Evolutionary conservation across 257 asterid genomes (phyloP), one percentile per base, ranked within the genome.

Genomic region (Salvia splendens): DNA sequence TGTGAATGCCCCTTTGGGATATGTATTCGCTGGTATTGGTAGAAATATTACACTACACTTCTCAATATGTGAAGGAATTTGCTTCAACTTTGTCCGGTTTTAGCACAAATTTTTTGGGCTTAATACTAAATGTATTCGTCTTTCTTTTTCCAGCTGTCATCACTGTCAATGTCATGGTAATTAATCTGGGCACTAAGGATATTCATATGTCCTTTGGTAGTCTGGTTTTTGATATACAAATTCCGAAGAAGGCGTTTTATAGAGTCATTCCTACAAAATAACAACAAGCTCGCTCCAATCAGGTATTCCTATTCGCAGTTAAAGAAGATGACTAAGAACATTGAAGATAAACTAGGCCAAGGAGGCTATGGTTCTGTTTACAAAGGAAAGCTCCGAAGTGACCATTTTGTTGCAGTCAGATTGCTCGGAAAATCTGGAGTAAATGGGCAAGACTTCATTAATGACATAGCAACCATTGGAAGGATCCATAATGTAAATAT

Each of bases 361-460:
- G 68, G 68, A 0, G 68, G 85, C 0, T 75, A 24, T 0, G 81
- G 81, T 28, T 46, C 56, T 12, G 81, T 78, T 14, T 78, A 77
- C 65, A 78, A 33, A 33, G 36, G 36, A 33, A 60, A 60, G 65
- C 51, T 60, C n/a, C 51, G 65, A 35, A 70, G 85, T 47, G 82
- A 82, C 6, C 38, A 14, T 14, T 12, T 73, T 40, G 76, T 67
- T 1, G 85, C 82, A 0, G 82, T 80, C 5, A 80, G 77, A 38
- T 17, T 80, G n/a, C 65, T 80, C 1, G 8, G 24, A 0, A 71
- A 70, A 28, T 17, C 69, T 0, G 51, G 54, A 20, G 17, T 10
- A 8, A 40, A 54, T 4, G 76, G 67, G 0, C 79, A 72, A 49
- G 86, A 81, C 38, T 78, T 81, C 55, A 81, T 77, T 32, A 81